These are phyloP conservation scores for Leishmania tarentolae DNA, from an alignment of 208 protist species.

Conservation along the genomic window DNA sequence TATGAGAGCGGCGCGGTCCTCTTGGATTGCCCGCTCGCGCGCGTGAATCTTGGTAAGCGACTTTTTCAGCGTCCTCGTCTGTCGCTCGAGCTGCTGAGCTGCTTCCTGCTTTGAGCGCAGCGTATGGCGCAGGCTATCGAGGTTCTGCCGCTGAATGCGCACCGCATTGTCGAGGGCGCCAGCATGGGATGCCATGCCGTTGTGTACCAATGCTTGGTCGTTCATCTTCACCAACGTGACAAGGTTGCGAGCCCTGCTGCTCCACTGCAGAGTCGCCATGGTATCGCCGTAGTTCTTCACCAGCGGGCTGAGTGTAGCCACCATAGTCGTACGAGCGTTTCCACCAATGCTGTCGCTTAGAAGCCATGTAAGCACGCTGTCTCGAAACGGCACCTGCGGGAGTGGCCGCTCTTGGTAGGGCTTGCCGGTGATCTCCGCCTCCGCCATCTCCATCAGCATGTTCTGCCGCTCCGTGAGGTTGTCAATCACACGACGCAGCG, in stretches of 20 bases:
- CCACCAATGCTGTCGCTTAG: conserved; percentile 92
- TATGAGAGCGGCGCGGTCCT: conserved; percentile 62
- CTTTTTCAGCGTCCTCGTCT: conserved; percentile 45
- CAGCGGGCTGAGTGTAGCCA: conserved; percentile 87
- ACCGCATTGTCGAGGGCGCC: conserved; percentile 78
- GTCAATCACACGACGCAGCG: conserved; percentile 87
- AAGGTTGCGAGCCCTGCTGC: conserved; percentile 88
- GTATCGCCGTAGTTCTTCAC: conserved; percentile 91
- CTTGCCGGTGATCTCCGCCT: conserved; percentile 69
- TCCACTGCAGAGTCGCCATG: conserved; percentile 90
- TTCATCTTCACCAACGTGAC: conserved; percentile 91
- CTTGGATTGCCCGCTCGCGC: conserved; percentile 9
- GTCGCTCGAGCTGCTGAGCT: conserved; percentile 59
- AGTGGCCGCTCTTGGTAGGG: conserved; percentile 63
- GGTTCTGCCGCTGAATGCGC: conserved; percentile 80
- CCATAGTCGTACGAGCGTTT: conserved; percentile 92
- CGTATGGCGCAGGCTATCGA: conserved; percentile 79
- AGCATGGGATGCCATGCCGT: conserved; percentile 65
- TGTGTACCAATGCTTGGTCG: conserved; percentile 76
- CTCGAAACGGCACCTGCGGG: conserved; percentile 91
- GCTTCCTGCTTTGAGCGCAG: conserved; percentile 69
- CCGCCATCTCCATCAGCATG: conserved; percentile 87
- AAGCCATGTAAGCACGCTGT: conserved; percentile 90
- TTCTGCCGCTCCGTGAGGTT: conserved; percentile 89
- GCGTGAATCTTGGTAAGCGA: conserved; percentile 38